phyloP scores from a whole-genome alignment of 345 rosid genomes.

The Salix brachista region DNA sequence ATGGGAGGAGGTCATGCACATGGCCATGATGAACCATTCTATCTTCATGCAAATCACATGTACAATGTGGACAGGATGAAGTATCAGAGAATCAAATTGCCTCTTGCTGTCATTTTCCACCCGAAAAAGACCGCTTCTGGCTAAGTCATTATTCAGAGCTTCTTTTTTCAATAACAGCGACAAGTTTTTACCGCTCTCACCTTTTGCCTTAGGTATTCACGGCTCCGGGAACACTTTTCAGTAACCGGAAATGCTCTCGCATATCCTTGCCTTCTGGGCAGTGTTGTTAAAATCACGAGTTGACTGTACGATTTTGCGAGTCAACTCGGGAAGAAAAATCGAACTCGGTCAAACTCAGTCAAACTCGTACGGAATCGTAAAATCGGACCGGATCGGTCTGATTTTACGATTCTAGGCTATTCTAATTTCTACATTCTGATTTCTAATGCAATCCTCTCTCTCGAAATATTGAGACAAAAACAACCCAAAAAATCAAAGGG shows the following conservation, averaged over 20 bases:
- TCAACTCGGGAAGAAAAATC: no score
- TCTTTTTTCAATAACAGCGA: constrained; percentile 24
- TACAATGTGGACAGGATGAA: constrained; percentile 96
- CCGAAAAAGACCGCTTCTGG: constrained; percentile 84
- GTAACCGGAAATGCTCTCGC: not conserved
- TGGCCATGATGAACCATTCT: constrained; percentile 68
- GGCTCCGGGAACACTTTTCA: not conserved
- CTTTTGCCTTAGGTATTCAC: not conserved
- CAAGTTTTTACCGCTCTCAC: not conserved
- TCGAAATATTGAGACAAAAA: no score
- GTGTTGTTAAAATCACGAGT: no score
- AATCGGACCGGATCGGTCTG: no score
- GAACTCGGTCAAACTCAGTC: no score
- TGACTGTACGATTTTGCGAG: no score
- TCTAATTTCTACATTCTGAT: no score
- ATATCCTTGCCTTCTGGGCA: not conserved
- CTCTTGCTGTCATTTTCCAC: constrained; percentile 85
- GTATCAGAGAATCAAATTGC: constrained; percentile 70
- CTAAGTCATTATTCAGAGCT: constrained; percentile 19
- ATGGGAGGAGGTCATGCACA: constrained; percentile 71
- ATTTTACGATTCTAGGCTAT: no score
- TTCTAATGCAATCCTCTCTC: no score
- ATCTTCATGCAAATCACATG: constrained; percentile 94
- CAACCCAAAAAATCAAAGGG: no score
- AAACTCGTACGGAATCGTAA: no score